These are phyloP conservation scores for Scalesia atractyloides DNA, from an alignment of 129 eudicot genomes.

Conservation along the genomic window DNA sequence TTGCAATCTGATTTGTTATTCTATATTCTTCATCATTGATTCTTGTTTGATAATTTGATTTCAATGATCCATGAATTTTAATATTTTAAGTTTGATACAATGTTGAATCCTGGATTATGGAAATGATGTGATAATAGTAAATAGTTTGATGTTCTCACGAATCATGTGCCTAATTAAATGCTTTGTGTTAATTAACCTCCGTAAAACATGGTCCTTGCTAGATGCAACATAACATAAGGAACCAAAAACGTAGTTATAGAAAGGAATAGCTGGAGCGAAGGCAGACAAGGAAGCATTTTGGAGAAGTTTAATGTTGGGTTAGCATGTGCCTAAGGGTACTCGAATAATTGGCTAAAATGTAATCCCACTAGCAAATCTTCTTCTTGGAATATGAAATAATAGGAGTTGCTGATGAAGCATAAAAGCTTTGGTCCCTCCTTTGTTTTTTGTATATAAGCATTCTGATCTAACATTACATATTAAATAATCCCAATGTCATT, in stretches of 20 bases:
- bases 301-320: conserved; percentile 27
- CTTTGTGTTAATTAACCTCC: conserved; percentile 29
- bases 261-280: conserved; percentile 13
- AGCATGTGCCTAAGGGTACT: conserved; percentile 25
- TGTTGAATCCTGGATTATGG: not conserved
- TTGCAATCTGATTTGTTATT: too few relatives aligned
- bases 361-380: conserved; percentile 30
- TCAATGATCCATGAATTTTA: too few relatives aligned
- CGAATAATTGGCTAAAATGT: conserved; percentile 21
- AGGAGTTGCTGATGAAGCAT: conserved; percentile 28
- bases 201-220: conserved; percentile 40
- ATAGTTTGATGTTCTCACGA: conserved; percentile 20
- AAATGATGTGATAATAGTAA: conserved; percentile 1
- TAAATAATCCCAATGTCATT: conserved; percentile 19
- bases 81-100: not conserved
- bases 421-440: conserved; percentile 33
- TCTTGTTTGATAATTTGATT: too few relatives aligned
- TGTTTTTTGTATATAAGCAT: conserved; percentile 14
- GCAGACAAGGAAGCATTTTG: conserved; percentile 41
- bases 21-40: too few relatives aligned
- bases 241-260: conserved; percentile 18
- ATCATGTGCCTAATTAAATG: conserved; percentile 31
- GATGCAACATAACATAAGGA: conserved; percentile 32
- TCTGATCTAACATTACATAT: not conserved
- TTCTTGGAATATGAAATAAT: conserved; percentile 29